Percentiles rank a stretch among this genome's conserved stretches.
These are phyloP conservation scores for Pythium chondricola DNA, from an alignment of 352 stramenopile species.

Conservation along the genomic window DNA sequence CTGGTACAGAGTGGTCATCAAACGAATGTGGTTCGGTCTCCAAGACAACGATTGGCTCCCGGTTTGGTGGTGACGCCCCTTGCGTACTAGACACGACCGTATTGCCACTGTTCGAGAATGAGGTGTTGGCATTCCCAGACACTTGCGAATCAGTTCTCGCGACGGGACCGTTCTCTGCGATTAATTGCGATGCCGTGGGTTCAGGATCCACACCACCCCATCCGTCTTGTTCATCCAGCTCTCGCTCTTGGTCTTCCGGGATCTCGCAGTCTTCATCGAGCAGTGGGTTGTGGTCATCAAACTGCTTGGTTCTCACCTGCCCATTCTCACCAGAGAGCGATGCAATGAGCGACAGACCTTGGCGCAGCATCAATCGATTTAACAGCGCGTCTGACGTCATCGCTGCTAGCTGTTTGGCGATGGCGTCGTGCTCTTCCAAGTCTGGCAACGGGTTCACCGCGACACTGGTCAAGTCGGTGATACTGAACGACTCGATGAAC, in stretches of 20 bases:
- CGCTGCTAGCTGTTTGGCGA: conserved; percentile 23
- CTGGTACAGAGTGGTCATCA: conserved; percentile 8
- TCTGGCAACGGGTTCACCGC: conserved; percentile 30
- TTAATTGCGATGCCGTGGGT: conserved; percentile 61
- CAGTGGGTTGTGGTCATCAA: conserved; percentile 38
- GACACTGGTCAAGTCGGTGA: conserved; percentile 48
- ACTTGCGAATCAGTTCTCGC: too few relatives aligned
- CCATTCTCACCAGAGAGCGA: too few relatives aligned
- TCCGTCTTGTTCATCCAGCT: conserved; percentile 46
- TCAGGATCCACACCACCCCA: conserved; percentile 23
- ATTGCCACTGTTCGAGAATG: conserved; percentile 4
- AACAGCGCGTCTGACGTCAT: conserved; percentile 27
- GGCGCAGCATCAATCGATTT: conserved; percentile 36
- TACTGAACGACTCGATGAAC: conserved; percentile 28
- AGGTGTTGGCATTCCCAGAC: too few relatives aligned
- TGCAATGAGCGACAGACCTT: conserved; percentile 34
- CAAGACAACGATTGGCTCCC: conserved; percentile 2
- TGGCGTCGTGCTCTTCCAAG: conserved; percentile 22
- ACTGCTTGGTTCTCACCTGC: conserved; percentile 15
- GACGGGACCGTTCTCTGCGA: conserved; percentile 49
- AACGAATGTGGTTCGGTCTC: conserved; percentile 3
- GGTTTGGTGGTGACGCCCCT: neutral
- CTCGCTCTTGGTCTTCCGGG: conserved; percentile 47
- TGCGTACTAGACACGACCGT: conserved; percentile 9
- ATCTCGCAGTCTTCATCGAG: conserved; percentile 58